These are phyloP conservation scores for Lasiosphaeria ovina DNA, from an alignment of 495 filamentous ascomycete genomes.

Conservation along the genomic window DNA sequence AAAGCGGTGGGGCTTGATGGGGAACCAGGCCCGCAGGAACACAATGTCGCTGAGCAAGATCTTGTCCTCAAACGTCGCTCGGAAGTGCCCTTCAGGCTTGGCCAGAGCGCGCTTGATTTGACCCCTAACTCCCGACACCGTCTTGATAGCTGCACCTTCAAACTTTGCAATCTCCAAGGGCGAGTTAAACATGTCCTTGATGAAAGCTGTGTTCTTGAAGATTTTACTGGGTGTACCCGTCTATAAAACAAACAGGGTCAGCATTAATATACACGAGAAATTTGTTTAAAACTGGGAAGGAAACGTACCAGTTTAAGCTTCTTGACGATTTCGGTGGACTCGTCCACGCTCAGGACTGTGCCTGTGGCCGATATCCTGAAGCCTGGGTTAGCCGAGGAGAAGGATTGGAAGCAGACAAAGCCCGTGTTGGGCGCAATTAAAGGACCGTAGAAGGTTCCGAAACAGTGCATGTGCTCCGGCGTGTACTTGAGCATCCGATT, in stretches of 20 bases:
- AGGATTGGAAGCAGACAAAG: constrained; percentile 89
- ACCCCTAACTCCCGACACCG: constrained; percentile 90
- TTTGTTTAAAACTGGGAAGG: not conserved
- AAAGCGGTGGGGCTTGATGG: constrained; percentile 88
- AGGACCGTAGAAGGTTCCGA: constrained; percentile 91
- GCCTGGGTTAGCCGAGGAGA: constrained; percentile 81
- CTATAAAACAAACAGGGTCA: constrained; percentile 17
- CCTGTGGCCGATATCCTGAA: constrained; percentile 95
- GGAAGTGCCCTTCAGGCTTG: constrained; percentile 91
- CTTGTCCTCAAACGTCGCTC: constrained; percentile 98
- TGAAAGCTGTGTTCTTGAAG: constrained; percentile 98
- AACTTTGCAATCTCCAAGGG: constrained; percentile 95
- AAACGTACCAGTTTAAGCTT: constrained; percentile 76
- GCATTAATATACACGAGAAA: not conserved
- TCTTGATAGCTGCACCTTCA: constrained; percentile 91
- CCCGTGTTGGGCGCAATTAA: constrained; percentile 93
- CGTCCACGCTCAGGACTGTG: constrained; percentile 87
- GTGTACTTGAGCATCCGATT: constrained; percentile 96
- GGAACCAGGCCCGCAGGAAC: constrained; percentile 94
- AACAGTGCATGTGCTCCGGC: constrained; percentile 91
- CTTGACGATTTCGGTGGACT: constrained; percentile 94
- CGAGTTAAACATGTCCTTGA: constrained; percentile 96
- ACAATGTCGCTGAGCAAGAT: constrained; percentile 94
- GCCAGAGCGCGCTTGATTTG: constrained; percentile 92
- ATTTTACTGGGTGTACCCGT: constrained; percentile 78